These are phyloP conservation scores for Apiosordaria backusii DNA, from an alignment of 495 filamentous ascomycete species.

Conservation along the genomic window DNA sequence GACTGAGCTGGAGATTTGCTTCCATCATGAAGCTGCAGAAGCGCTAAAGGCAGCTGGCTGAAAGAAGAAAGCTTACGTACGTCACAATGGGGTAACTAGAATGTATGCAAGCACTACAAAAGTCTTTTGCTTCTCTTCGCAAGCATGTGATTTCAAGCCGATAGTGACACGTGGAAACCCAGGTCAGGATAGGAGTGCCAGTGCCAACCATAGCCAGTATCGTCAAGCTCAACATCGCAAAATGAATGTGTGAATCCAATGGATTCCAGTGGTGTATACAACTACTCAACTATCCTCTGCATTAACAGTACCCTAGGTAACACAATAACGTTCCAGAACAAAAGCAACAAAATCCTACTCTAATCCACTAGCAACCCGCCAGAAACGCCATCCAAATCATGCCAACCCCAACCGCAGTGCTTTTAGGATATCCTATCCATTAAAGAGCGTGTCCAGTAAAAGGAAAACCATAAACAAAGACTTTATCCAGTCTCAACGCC, in stretches of 20 bases:
- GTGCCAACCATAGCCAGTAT: too few relatives aligned
- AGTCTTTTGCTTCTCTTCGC: neutral
- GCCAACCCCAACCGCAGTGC: neutral
- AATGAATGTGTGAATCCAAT: too few relatives aligned
- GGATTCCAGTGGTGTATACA: too few relatives aligned
- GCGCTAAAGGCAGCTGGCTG: neutral
- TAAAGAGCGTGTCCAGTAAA: neutral
- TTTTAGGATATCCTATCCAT: neutral
- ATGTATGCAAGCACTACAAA: neutral
- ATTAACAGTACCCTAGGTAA: too few relatives aligned
- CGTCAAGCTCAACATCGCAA: too few relatives aligned
- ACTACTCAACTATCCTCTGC: too few relatives aligned
- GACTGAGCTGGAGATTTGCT: neutral
- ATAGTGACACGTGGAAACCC: neutral
- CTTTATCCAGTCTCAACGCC: constrained; percentile 26
- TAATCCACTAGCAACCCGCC: too few relatives aligned
- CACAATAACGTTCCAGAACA: too few relatives aligned
- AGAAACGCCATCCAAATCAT: too few relatives aligned
- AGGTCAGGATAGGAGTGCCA: neutral
- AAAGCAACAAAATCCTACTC: too few relatives aligned
- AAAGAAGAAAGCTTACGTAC: neutral
- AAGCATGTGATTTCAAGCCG: neutral
- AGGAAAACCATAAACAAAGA: neutral
- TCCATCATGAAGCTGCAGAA: neutral
- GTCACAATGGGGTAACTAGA: neutral